A percentile compares a stretch with the other conserved stretches of the same genome.
phyloP scores from a whole-genome alignment of 1,139 yeast genomes.

The Blastobotrys raffinosifermentans region DNA sequence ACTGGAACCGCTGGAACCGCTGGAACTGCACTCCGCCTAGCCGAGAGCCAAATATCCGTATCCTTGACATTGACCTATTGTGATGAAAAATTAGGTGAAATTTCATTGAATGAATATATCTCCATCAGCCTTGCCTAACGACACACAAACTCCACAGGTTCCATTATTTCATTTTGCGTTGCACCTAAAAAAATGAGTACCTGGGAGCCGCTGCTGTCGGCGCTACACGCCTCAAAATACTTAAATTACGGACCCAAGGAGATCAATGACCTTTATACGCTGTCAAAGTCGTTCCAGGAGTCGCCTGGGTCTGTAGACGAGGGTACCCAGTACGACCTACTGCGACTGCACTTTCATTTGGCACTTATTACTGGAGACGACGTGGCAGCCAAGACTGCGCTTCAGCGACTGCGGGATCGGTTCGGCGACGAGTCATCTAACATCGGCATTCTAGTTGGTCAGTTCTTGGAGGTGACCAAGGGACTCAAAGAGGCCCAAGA shows the following conservation, averaged over 20 bases:
- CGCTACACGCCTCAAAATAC: no score
- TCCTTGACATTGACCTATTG: no score
- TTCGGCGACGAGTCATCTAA: conserved; percentile 53
- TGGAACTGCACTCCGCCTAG: no score
- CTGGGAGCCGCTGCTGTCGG: no score
- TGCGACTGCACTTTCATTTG: conserved; percentile 69
- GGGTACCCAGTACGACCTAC: conserved; percentile 50
- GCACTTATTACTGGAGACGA: conserved; percentile 61
- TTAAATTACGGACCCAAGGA: conserved; percentile 21
- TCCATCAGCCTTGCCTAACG: no score
- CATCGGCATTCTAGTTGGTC: conserved; percentile 49
- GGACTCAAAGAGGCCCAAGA: conserved; percentile 42
- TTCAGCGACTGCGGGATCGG: conserved; percentile 61
- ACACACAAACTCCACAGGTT: no score
- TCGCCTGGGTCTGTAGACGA: conserved; percentile 36
- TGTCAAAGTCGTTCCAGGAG: conserved; percentile 32
- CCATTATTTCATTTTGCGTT: no score
- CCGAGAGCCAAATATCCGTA: no score
- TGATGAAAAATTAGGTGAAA: no score
- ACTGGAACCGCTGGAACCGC: no score
- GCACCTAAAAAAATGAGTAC: background rate
- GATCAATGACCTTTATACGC: conserved; percentile 24
- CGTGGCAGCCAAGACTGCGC: conserved; percentile 58
- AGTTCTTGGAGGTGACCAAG: conserved; percentile 52
- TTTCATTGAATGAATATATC: no score